phyloP scores from a whole-genome alignment of 1,139 yeast species.

The Nakaseomyces uthaithaninus region DNA sequence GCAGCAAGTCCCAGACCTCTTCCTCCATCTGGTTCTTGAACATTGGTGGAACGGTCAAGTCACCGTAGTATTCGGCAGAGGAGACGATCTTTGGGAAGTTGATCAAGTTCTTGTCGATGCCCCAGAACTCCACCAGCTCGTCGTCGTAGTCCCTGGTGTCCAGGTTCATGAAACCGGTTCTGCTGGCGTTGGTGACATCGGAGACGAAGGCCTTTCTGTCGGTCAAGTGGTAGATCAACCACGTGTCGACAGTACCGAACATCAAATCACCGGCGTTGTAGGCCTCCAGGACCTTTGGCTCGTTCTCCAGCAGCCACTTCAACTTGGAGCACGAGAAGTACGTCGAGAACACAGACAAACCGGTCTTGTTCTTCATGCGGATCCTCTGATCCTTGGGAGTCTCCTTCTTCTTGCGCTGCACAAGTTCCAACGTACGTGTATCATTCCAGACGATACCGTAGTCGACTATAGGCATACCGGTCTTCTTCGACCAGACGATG shows the following conservation, averaged over 20 bases:
- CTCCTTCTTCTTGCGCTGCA: conserved; percentile 52
- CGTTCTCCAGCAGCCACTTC: conserved; percentile 83
- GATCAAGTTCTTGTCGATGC: conserved; percentile 61
- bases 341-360: conserved; percentile 74
- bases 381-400: conserved; percentile 53
- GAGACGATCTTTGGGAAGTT: conserved; percentile 74
- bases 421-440: conserved; percentile 73
- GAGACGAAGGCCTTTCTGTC: conserved; percentile 65
- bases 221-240: conserved; percentile 85
- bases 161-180: conserved; percentile 87
- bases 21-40: conserved; percentile 44
- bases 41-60: conserved; percentile 52
- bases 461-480: conserved; percentile 75
- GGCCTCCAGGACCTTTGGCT: conserved; percentile 55
- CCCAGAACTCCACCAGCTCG: conserved; percentile 69
- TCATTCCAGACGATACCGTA: conserved; percentile 94
- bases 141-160: conserved; percentile 70
- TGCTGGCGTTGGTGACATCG: conserved; percentile 84
- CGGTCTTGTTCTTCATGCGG: conserved; percentile 58
- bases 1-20: conserved; percentile 34
- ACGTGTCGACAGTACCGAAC: conserved; percentile 93
- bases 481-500: conserved; percentile 75
- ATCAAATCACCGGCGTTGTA: conserved; percentile 71
- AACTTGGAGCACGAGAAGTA: conserved; percentile 88
- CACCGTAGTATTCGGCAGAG: conserved; percentile 72